Base-by-base conservation (phyloP, 148 eudicot genomes). In the Rhododendron vialii region DNA sequence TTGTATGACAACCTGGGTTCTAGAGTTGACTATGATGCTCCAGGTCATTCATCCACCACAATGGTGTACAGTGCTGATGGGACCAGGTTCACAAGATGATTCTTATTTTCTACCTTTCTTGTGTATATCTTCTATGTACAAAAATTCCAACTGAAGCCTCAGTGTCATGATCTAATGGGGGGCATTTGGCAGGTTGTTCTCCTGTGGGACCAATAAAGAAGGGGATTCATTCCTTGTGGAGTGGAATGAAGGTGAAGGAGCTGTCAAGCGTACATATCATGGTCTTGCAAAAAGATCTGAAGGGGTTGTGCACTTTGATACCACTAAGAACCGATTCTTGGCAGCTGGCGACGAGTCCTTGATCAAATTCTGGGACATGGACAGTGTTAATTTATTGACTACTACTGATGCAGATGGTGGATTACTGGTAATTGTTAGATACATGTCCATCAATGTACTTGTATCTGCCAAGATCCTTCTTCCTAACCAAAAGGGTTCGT, bases 31-130 rank as follows among this genome's bases (percentile, higher is more conserved):
- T 97, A 97, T 90, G 95, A 94, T 92, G 98, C 99, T 12, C 98
- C 99, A n/a, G 98, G 98, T 85, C 98, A 88, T 91, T 92, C 96
- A 53, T 91, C 98, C 75, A 94, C 93, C 51, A 92, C 90, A 76
- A 93, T 97, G 99, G 93, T 95, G 57, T 95, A 97, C 87, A 95
- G 95, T 87, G 93, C 98, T 84, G 99, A 97, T 91, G 99, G 99
- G 35, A 86, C 92, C 88, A 93, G 99, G 98, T 96, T 81, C 30
- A 33, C 30, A 84, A 86, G 50, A 81, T 69, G 6, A 86, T 86
- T 84, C 59, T 30, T 63, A 73, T 22, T 51, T 82, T 57, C 43
- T 57, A 47, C 57, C 12, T 14, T 85, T 83, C 57, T 30, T 2
- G 83, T 67, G 47, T 82, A 47, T 47, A n/a, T 84, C 43, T 53